Conservation (phyloP, 768 basidiomycete genomes). For the Lactarius sanguifluus region DNA sequence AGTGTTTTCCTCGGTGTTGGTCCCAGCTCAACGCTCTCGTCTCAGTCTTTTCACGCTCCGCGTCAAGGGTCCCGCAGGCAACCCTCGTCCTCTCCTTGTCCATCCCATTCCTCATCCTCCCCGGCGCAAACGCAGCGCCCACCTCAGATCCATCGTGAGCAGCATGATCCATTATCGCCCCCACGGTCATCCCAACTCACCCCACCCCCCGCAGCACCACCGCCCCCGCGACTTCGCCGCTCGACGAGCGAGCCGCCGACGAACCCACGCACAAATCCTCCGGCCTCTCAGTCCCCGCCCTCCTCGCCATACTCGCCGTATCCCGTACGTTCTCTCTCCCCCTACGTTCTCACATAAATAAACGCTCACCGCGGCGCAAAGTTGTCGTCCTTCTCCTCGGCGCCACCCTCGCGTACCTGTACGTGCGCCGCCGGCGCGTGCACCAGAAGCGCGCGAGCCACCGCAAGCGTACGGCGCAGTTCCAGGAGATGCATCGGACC, state of each 20-base stretch:
- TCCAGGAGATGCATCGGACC: not conserved
- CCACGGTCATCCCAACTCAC: not conserved
- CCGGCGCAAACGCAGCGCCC: not conserved
- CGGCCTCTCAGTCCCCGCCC: not conserved
- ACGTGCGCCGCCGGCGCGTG: not conserved
- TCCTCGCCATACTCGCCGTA: not conserved
- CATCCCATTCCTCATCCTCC: not conserved
- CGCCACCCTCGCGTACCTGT: not conserved
- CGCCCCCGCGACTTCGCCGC: not conserved
- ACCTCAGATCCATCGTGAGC: not conserved
- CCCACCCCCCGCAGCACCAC: not conserved
- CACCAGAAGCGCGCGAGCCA: not conserved
- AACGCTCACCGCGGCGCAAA: not conserved
- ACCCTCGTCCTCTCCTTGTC: not conserved
- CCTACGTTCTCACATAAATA: too few relatives aligned
- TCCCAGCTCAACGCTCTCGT: not conserved
- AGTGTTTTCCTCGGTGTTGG: not conserved
- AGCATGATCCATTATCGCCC: not conserved
- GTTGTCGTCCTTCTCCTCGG: not conserved
- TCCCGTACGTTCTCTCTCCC: not conserved
- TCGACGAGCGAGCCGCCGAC: not conserved
- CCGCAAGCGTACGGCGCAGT: not conserved
- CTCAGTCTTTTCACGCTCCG: not conserved
- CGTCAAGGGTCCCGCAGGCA: not conserved
- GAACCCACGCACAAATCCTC: too few relatives aligned